Evolutionary conservation across 2,329 filamentous ascomycete genomes (phyloP), one percentile per base, ranked within the genome.

Genomic region (Aureobasidium subglaciale): DNA sequence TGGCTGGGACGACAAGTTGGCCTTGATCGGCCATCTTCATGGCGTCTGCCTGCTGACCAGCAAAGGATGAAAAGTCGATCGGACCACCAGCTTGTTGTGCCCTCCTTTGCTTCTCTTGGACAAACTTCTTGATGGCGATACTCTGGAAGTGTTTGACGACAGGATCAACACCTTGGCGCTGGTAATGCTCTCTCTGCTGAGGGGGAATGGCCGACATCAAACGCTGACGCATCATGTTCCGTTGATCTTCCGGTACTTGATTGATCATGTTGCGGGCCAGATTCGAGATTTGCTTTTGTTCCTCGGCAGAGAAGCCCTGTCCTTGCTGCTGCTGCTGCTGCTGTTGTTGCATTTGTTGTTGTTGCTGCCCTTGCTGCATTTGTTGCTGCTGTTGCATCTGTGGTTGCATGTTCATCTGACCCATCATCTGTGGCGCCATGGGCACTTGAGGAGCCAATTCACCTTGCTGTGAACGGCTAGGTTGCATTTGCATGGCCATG

Each of bases 1-100:
- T 85, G 6, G 81, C 82, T 9, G 82, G 82, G 3, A 85, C 82
- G n/a, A 84, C 82, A 38, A 79, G 71, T 59, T 83, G 79, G 8
- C 82, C 82, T 46, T 78, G 78, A 66, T 84, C 79, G 62, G 82
- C 79, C 15, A 78, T 77, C 52, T 81, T 79, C 60, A 83, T 67
- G n/a, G 80, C 81, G 60, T 82, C 81, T 37, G 77, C 78, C 67
- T 85, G 82, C 61, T 84, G 81, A 25, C 77, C 78, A 56, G 81
- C 73, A 35, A 84, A 76, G 40, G 81, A 78, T 55, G 79, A 77
- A 60, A 83, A 75, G 60, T 77, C 73, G 54, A 76, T 69, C 0
- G 67, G 59, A 60, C 65, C 20, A 67, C 64, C 72, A 68, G 56
- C 68, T 68, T 53, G 57, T 49, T 58, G 58, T 56, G 74, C 74